Conservation (phyloP, 345 rosid genomes). For the Ailanthus altissimus region DNA sequence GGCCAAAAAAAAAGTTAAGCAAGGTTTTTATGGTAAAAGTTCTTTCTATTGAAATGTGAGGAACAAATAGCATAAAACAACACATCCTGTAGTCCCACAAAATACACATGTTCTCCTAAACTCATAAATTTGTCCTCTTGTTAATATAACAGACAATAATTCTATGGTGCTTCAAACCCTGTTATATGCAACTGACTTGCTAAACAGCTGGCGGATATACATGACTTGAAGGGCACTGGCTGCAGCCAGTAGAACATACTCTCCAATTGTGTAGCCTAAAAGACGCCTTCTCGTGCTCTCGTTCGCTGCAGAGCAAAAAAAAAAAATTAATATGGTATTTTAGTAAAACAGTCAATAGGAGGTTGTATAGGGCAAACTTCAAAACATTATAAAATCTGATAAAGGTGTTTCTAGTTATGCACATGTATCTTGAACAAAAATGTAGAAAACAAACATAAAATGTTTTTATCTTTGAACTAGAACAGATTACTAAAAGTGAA, state of each 20-base stretch:
- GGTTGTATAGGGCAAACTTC: background rate
- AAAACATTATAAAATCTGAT: background rate
- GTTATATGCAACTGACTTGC: slow-evolving; percentile 89
- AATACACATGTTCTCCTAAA: slow-evolving; percentile 7
- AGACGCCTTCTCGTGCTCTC: slow-evolving; percentile 93
- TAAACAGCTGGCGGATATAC: slow-evolving; percentile 89
- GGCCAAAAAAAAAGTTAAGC: background rate
- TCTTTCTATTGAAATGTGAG: background rate
- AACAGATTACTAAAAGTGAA: background rate
- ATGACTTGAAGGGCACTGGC: slow-evolving; percentile 77
- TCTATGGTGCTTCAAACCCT: slow-evolving; percentile 56
- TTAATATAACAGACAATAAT: slow-evolving; percentile 8
- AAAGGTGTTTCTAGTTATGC: background rate
- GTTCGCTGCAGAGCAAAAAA: slow-evolving; percentile 60
- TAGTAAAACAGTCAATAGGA: background rate
- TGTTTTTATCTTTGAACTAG: background rate
- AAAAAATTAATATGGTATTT: background rate
- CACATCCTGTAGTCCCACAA: background rate
- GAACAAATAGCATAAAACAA: slow-evolving; percentile 18
- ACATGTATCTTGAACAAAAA: background rate
- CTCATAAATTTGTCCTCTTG: slow-evolving; percentile 11
- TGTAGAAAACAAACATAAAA: background rate
- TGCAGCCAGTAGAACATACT: slow-evolving; percentile 66
- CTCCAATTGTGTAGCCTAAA: slow-evolving; percentile 78
- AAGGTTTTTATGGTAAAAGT: background rate